Evolutionary conservation across 345 rosid genomes (phyloP), one percentile per base, ranked within the genome.

Genomic region (Salix brachista): DNA sequence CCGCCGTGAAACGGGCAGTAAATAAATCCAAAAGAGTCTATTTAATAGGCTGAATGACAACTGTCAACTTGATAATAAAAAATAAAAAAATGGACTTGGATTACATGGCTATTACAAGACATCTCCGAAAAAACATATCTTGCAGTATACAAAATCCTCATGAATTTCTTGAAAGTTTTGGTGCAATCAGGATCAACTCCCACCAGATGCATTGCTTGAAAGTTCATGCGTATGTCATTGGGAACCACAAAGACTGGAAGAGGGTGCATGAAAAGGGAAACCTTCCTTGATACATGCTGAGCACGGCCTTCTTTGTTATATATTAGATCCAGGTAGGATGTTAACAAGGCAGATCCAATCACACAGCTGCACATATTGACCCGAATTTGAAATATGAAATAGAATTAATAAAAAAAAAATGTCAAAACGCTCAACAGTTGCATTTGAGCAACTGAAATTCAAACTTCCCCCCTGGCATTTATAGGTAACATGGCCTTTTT

Each of bases 341-440:
- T 39, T 34, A 73, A 6, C 71, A 48, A 21, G 68, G 80, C 32
- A 39, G 62, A 78, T 34, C 44, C 17, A 72, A 79, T 85, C 72
- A 84, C 68, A 75, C 86, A 68, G 86, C 76, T 25, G 87, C 88
- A 34, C 88, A 84, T 74, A 87, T n/a, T 1, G 86, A 71, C 66
- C 86, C 90, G 85, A 50, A 48, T 44, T 12, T 44, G 50, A 44
- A 44, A 42, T 28, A 37, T 23, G 37, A 26, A 21, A 58, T 18
- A 10, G 58, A 65, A 72, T 30, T 56, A 52, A 58, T 64, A 30
- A 8, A 16, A 21, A 42, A 70, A 26, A 6, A 25, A 69, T 32
- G 17, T 65, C 39, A 39, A 50, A 3, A 65, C 5, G 48, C 17
- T 44, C 48, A 44, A 44, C 48, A 44, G 12, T 44, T 44, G 14